A percentile compares a stretch with the other conserved stretches of the same genome.
phyloP scores from a whole-genome alignment of 306 rosid species.

The Quercus agrifolia region DNA sequence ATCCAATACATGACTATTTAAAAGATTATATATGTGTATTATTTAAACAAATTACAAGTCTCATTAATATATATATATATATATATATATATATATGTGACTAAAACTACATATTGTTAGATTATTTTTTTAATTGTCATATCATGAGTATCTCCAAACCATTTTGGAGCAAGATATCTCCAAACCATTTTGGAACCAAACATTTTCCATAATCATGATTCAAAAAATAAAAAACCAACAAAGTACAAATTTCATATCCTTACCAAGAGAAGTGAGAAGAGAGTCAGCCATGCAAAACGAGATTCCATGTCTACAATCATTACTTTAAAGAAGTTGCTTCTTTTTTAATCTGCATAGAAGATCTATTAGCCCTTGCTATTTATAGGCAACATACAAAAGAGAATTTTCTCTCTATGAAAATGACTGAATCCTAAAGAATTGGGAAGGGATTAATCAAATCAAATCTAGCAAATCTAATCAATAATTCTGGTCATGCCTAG shows the following conservation, averaged over 20 bases:
- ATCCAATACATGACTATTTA: too few species aligned
- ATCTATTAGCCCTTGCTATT: not conserved
- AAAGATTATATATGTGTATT: too few species aligned
- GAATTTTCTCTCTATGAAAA: not conserved
- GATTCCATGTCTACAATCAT: not conserved
- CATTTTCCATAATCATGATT: too few species aligned
- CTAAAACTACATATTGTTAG: too few species aligned
- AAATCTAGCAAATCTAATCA: not conserved
- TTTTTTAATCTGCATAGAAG: not conserved
- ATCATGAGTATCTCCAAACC: too few species aligned
- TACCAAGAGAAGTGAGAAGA: constrained; percentile 29
- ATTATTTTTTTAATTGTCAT: too few species aligned
- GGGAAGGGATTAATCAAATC: not conserved
- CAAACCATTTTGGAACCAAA: too few species aligned
- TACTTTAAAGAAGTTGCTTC: not conserved
- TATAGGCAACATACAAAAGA: not conserved
- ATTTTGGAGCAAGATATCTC: too few species aligned
- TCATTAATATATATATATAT: too few species aligned
- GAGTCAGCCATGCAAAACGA: constrained; percentile 1
- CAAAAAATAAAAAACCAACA: not conserved
- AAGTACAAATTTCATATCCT: not conserved
- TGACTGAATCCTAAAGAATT: not conserved
- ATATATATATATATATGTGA: too few species aligned
- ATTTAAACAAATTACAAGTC: too few species aligned
- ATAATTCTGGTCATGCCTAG: not conserved